Evolutionary conservation across 2,329 filamentous ascomycete genomes (phyloP).

Genomic region (Blastomyces parvus): DNA sequence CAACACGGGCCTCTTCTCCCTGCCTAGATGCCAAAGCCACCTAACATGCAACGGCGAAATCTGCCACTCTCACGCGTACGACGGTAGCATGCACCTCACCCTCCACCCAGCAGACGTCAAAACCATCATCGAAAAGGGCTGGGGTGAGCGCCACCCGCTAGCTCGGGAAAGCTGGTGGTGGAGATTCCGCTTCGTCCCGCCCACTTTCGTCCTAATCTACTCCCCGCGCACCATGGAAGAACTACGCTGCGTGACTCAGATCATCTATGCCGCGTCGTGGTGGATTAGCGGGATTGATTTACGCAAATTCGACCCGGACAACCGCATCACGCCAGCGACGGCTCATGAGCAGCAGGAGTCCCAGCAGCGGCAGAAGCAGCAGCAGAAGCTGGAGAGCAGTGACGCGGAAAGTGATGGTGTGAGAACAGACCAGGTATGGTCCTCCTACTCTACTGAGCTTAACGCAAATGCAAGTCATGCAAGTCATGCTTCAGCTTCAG

Average conservation of each 20-base stretch:
- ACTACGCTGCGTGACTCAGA: constrained; percentile 54
- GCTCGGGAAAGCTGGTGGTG: constrained; percentile 51
- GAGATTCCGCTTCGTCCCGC: constrained; percentile 59
- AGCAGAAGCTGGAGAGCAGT: background rate
- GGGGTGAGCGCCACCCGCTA: constrained; percentile 60
- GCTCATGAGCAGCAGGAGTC: background rate
- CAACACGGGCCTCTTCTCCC: constrained; percentile 64
- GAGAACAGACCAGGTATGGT: constrained; percentile 8
- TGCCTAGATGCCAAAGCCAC: constrained; percentile 21
- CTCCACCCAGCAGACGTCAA: constrained; percentile 70
- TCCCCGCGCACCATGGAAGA: constrained; percentile 63
- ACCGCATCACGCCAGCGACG: background rate
- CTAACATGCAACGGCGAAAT: constrained; percentile 58
- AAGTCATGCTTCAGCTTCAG: background rate
- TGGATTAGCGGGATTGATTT: constrained; percentile 32
- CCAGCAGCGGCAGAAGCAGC: background rate
- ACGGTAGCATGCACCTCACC: constrained; percentile 68
- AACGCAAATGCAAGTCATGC: constrained; percentile 1
- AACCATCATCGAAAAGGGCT: constrained; percentile 62
- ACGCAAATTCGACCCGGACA: constrained; percentile 2
- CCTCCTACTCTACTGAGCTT: constrained; percentile 6
- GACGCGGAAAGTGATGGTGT: background rate
- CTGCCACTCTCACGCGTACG: constrained; percentile 67
- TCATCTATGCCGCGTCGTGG: constrained; percentile 67
- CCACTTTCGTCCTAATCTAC: constrained; percentile 73